These are phyloP conservation scores for Elsinoe fawcettii DNA, from an alignment of 2,329 filamentous ascomycete genomes.

Conservation along the genomic window DNA sequence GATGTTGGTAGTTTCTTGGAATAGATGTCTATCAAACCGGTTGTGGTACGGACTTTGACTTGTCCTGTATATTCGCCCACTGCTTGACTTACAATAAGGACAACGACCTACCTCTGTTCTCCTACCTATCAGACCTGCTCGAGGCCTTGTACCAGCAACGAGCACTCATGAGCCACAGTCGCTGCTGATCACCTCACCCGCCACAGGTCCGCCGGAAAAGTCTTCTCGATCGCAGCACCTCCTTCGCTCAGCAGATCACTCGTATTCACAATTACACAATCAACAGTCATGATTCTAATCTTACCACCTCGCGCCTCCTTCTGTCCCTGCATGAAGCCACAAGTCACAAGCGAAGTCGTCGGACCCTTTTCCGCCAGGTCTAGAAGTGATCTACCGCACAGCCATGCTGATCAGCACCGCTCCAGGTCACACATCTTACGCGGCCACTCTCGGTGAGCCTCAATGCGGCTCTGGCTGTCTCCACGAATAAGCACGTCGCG, in stretches of 20 bases:
- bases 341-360: not conserved
- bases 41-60: not conserved
- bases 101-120: not conserved
- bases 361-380: not conserved
- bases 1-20: not conserved
- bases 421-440: not conserved
- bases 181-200: not conserved
- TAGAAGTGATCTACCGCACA: conserved; percentile 10
- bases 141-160: not conserved
- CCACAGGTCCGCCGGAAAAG: not conserved
- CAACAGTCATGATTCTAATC: not conserved
- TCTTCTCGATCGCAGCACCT: not conserved
- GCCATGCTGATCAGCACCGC: not conserved
- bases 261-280: not conserved
- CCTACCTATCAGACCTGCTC: not conserved
- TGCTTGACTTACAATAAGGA: not conserved
- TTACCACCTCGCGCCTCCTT: not conserved
- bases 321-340: not conserved
- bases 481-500: not conserved
- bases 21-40: not conserved
- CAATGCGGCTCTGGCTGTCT: not conserved
- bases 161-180: not conserved
- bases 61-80: not conserved
- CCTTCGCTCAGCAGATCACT: not conserved
- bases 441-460: not conserved